These are phyloP conservation scores for Stephania japonica DNA, from an alignment of 164 flowering plant species.

Conservation along the genomic window DNA sequence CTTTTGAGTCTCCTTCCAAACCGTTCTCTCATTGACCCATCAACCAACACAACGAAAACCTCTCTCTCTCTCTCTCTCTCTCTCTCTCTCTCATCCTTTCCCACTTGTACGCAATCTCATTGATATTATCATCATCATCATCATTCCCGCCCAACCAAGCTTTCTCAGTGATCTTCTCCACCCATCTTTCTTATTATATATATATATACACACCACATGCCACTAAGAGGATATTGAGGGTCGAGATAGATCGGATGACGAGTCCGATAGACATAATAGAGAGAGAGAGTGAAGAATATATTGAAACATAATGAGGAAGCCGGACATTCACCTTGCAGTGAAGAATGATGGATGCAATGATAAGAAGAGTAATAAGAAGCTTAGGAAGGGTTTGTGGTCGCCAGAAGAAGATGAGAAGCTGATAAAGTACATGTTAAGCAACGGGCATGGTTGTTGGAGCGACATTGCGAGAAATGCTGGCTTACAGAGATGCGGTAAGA, in stretches of 20 bases:
- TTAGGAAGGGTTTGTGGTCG: conserved; percentile 70
- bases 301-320: conserved; percentile 35
- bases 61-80: conserved; percentile 23
- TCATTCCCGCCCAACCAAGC: conserved; percentile 47
- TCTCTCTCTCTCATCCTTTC: conserved; percentile 21
- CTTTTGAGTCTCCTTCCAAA: conserved; percentile 58
- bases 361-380: conserved; percentile 31
- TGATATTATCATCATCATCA: conserved; percentile 46
- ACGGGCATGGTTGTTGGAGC: conserved; percentile 80
- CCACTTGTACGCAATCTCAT: conserved; percentile 43
- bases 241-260: too few species aligned
- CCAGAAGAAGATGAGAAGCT: conserved; percentile 79
- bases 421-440: conserved; percentile 53
- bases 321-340: conserved; percentile 26
- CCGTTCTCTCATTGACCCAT: conserved; percentile 70
- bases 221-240: too few species aligned
- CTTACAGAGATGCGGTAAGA: conserved; percentile 65
- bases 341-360: conserved; percentile 16
- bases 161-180: conserved; percentile 18
- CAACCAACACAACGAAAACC: conserved; percentile 38
- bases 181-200: conserved; percentile 6
- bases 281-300: too few species aligned
- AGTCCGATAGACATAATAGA: too few species aligned
- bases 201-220: too few species aligned
- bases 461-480: conserved; percentile 73